phyloP scores from a whole-genome alignment of 352 stramenopile species.

The Phytophthora litchii region DNA sequence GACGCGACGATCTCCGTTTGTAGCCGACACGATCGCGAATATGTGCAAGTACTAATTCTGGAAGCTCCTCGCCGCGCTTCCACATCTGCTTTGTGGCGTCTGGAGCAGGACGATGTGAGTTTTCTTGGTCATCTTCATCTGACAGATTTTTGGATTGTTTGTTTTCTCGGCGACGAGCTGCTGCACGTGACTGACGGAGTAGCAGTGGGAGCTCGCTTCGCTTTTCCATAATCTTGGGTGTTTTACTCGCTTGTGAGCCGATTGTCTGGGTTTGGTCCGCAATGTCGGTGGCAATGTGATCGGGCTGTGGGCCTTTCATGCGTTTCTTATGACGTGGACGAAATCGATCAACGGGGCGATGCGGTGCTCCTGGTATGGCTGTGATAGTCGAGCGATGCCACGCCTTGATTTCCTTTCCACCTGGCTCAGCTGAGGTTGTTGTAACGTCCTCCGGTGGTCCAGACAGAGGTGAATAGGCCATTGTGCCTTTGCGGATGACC shows the following conservation, averaged over 20 bases:
- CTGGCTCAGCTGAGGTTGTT: background rate
- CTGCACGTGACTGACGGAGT: constrained; percentile 17
- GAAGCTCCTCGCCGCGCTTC: constrained; percentile 33
- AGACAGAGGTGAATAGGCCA: constrained; percentile 17
- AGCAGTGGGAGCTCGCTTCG: constrained; percentile 22
- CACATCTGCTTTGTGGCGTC: constrained; percentile 36
- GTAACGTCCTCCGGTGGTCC: constrained; percentile 11
- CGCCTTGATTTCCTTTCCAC: constrained; percentile 9
- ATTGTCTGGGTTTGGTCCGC: constrained; percentile 2
- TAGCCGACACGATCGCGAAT: constrained; percentile 35
- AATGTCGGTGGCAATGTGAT: background rate
- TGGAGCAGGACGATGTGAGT: constrained; percentile 1
- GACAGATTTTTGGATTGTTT: background rate
- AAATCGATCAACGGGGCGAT: constrained; percentile 18
- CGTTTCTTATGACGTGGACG: constrained; percentile 9
- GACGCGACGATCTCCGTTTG: background rate
- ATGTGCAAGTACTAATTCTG: constrained; percentile 26
- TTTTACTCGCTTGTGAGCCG: background rate
- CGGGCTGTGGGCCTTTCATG: background rate
- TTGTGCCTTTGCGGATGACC: constrained; percentile 26
- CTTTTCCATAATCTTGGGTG: constrained; percentile 4
- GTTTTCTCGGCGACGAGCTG: constrained; percentile 12
- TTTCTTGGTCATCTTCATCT: constrained; percentile 5
- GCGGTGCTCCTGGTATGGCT: constrained; percentile 4
- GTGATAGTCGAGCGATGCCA: constrained; percentile 28